Conservation (phyloP, 345 rosid genomes). For the Gynandropsis gynandra region DNA sequence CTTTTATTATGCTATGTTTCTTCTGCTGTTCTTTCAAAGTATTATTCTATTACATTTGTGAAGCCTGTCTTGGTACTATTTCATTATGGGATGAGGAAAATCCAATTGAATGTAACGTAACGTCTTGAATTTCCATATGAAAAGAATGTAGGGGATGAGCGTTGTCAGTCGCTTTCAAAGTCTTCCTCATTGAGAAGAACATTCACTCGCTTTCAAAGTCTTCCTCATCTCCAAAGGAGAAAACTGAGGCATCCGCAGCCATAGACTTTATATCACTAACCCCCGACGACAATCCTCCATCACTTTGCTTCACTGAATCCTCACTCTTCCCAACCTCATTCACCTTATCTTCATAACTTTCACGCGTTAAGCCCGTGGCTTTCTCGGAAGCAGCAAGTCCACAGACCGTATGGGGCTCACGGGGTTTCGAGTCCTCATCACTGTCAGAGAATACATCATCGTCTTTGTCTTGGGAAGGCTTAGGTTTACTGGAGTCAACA, state of each 20-base stretch:
- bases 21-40: not conserved
- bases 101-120: too few species aligned
- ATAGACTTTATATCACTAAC: constrained; percentile 65
- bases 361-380: constrained; percentile 13
- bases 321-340: constrained; percentile 7
- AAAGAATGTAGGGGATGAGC: too few species aligned
- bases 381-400: constrained; percentile 21
- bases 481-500: constrained; percentile 16
- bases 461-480: constrained; percentile 33
- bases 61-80: too few species aligned
- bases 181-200: constrained; percentile 84
- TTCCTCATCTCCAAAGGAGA: constrained; percentile 80
- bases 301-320: constrained; percentile 9
- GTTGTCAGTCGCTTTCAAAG: constrained; percentile 51
- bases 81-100: too few species aligned
- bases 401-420: constrained; percentile 21
- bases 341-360: constrained; percentile 9
- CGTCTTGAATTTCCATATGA: too few species aligned
- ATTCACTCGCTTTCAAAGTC: constrained; percentile 65
- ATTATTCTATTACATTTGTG: too few species aligned
- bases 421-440: constrained; percentile 49
- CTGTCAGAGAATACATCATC: constrained; percentile 83
- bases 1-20: not conserved
- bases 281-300: constrained; percentile 15
- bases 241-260: constrained; percentile 89